These are phyloP conservation scores for Lodderomyces jiufengensis DNA, from an alignment of 1,139 yeast species.

Conservation along the genomic window DNA sequence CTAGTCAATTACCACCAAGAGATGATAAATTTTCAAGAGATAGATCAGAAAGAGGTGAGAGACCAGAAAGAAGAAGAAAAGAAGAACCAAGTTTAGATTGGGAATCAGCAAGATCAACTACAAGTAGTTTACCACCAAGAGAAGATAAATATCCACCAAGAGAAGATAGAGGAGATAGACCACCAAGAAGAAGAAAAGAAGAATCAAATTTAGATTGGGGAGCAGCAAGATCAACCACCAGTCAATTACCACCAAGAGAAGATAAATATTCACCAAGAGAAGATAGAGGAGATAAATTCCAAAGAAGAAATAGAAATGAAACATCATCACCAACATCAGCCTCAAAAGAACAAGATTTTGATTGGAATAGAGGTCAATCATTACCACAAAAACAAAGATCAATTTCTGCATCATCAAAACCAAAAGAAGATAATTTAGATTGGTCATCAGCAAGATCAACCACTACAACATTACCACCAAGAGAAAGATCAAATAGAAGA, in stretches of 20 bases:
- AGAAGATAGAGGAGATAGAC: slow-evolving; percentile 22
- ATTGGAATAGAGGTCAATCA: slow-evolving; percentile 53
- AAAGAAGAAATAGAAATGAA: slow-evolving; percentile 16
- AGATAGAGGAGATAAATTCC: no score
- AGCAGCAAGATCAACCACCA: slow-evolving; percentile 41
- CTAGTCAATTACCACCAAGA: slow-evolving; percentile 34
- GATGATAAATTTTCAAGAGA: slow-evolving; percentile 24
- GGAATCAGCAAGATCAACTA: slow-evolving; percentile 50
- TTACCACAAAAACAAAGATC: slow-evolving; percentile 38
- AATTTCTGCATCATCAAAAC: slow-evolving; percentile 21
- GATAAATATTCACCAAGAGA: slow-evolving; percentile 17
- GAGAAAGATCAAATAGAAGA: slow-evolving; percentile 27
- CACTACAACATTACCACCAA: slow-evolving; percentile 33
- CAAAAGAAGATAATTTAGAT: slow-evolving; percentile 51
- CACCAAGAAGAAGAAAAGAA: slow-evolving; percentile 34
- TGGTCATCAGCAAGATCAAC: slow-evolving; percentile 56
- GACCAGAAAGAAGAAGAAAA: slow-evolving; percentile 41
- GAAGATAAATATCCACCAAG: no score
- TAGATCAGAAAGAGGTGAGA: slow-evolving; percentile 10
- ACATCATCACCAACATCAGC: slow-evolving; percentile 24
- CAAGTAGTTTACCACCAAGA: slow-evolving; percentile 34
- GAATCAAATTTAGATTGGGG: slow-evolving; percentile 63
- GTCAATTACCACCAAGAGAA: slow-evolving; percentile 38
- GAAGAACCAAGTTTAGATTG: slow-evolving; percentile 60
- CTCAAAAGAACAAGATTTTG: slow-evolving; percentile 52